phyloP scores from a whole-genome alignment of 257 asterid genomes.

The Solanum pennellii region DNA sequence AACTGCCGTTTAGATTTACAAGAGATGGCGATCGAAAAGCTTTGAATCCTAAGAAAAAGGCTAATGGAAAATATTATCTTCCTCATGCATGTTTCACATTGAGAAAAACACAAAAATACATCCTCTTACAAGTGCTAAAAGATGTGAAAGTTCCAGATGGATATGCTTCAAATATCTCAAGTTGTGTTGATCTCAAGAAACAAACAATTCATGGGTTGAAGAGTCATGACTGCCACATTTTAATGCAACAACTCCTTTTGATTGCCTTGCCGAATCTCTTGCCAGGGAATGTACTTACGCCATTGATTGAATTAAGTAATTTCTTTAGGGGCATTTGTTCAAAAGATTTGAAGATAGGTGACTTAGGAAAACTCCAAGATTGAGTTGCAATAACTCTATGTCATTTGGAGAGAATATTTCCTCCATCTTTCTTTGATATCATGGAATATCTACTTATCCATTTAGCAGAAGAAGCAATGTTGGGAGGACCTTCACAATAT shows the following conservation, averaged over 20 bases:
- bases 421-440: no score
- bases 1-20: background rate
- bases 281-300: background rate
- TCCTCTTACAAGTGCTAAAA: background rate
- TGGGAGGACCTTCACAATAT: no score
- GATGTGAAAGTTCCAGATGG: background rate
- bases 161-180: background rate
- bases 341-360: no score
- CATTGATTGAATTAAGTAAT: background rate
- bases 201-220: background rate
- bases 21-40: background rate
- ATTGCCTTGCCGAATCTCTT: background rate
- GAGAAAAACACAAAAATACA: background rate
- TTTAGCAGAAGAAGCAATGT: no score
- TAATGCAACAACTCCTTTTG: background rate
- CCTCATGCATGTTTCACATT: background rate
- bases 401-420: no score
- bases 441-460: no score
- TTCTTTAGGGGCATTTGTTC: background rate
- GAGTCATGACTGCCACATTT: constrained; percentile 1
- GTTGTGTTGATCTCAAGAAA: background rate
- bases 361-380: no score
- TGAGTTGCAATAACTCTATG: no score
- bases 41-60: background rate
- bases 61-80: background rate